Evolutionary conservation across 2,329 filamentous ascomycete species (phyloP).

Genomic region (Aspergillus sp.): DNA sequence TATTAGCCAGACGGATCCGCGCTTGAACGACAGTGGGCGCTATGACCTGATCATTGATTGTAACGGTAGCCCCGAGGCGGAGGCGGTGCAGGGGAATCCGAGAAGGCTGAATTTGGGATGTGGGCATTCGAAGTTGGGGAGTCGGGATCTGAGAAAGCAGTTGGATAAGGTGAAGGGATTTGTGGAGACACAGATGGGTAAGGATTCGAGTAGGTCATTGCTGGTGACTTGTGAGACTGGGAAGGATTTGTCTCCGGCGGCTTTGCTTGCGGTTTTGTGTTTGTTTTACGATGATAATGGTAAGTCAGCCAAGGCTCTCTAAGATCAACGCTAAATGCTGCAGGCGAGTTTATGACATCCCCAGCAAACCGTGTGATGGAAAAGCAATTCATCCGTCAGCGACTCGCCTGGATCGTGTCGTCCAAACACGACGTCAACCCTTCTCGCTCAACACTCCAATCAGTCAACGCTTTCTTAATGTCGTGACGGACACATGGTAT

Average conservation of each 20-base stretch:
- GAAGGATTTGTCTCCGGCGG: slow-evolving; percentile 72
- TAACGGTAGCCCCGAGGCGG: slow-evolving; percentile 22
- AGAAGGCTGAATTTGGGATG: slow-evolving; percentile 54
- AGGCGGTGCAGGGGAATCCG: slow-evolving; percentile 31
- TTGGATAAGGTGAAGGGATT: slow-evolving; percentile 59
- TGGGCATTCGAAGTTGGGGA: slow-evolving; percentile 67
- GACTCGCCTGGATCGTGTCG: slow-evolving; percentile 75
- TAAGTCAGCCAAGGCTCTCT: slow-evolving; percentile 19
- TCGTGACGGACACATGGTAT: slow-evolving; percentile 9
- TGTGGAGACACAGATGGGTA: slow-evolving; percentile 31
- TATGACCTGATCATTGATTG: slow-evolving; percentile 41
- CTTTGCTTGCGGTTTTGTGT: slow-evolving; percentile 69
- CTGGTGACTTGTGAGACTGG: slow-evolving; percentile 69
- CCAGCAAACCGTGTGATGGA: slow-evolving; percentile 43
- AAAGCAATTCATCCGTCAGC: slow-evolving; percentile 70
- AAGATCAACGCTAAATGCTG: background rate
- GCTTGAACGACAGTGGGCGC: slow-evolving; percentile 34
- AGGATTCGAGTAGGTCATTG: slow-evolving; percentile 29
- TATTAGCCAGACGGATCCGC: slow-evolving; percentile 16
- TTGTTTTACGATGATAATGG: slow-evolving; percentile 63
- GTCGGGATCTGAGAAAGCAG: slow-evolving; percentile 69
- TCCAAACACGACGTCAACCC: slow-evolving; percentile 75
- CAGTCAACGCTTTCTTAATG: slow-evolving; percentile 87
- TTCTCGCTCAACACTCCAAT: slow-evolving; percentile 76
- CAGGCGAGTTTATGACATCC: slow-evolving; percentile 26